These are phyloP conservation scores for Senecio squalidus DNA, from an alignment of 140 eudicot species.

Conservation along the genomic window DNA sequence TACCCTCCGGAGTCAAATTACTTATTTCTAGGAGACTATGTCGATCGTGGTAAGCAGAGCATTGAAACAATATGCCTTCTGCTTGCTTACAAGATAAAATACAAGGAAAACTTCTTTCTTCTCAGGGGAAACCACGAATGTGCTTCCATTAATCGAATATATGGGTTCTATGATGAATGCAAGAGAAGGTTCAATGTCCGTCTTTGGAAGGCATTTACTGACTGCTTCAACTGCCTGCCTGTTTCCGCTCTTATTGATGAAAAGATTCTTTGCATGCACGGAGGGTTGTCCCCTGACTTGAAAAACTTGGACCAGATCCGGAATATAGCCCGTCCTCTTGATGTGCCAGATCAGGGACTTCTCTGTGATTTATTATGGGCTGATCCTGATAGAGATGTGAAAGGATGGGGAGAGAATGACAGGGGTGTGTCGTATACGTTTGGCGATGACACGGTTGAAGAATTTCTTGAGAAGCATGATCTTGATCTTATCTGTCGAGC, in stretches of 20 bases:
- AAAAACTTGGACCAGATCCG: conserved; percentile 49
- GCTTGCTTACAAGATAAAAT: conserved; percentile 62
- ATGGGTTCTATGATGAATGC: conserved; percentile 64
- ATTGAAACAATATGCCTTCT: conserved; percentile 69
- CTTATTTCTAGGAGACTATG: conserved; percentile 58
- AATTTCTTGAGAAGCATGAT: conserved; percentile 59
- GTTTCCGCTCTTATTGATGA: conserved; percentile 70
- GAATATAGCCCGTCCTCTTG: conserved; percentile 47
- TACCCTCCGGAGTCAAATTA: conserved; percentile 57
- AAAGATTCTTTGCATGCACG: conserved; percentile 70
- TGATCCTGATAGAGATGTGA: conserved; percentile 54
- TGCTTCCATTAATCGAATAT: conserved; percentile 62
- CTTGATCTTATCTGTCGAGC: conserved; percentile 65
- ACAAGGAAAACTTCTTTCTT: conserved; percentile 69
- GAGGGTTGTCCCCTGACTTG: conserved; percentile 60
- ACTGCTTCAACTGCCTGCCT: conserved; percentile 59
- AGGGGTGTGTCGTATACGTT: conserved; percentile 58
- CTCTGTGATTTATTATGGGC: conserved; percentile 60
- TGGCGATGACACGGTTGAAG: conserved; percentile 56
- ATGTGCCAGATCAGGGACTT: conserved; percentile 66
- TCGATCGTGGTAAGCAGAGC: conserved; percentile 74
- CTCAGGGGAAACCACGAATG: conserved; percentile 67
- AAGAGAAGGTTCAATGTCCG: conserved; percentile 61
- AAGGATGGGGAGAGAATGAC: conserved; percentile 74
- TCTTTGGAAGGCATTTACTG: conserved; percentile 60